phyloP scores from a whole-genome alignment of 1,284 basidiomycete species.

The Trametes pubescens region DNA sequence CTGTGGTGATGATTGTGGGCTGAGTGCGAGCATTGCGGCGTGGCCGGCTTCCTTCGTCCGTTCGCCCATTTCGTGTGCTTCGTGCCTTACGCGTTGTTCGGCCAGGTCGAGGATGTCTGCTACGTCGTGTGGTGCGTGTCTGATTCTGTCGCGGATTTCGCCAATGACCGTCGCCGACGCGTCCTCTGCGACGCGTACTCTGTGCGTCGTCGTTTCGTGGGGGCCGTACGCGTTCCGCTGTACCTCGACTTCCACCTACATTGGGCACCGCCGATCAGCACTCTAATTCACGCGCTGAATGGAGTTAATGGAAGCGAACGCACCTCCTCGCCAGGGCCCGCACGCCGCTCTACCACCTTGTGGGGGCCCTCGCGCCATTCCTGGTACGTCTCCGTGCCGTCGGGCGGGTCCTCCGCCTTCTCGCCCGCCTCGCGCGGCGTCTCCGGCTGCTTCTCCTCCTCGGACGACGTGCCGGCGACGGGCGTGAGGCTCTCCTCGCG shows the following conservation, averaged over 20 bases:
- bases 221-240: slow-evolving; percentile 53
- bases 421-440: slow-evolving; percentile 46
- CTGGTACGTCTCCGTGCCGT: slow-evolving; percentile 52
- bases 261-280: slow-evolving; percentile 6
- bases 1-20: slow-evolving; percentile 15
- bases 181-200: slow-evolving; percentile 39
- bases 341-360: slow-evolving; percentile 67
- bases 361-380: slow-evolving; percentile 80
- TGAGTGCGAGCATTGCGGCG: slow-evolving; percentile 35
- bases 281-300: background rate
- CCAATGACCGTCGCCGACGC: slow-evolving; percentile 39
- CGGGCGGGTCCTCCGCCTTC: slow-evolving; percentile 49
- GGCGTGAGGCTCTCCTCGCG: slow-evolving; percentile 36
- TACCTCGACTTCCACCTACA: slow-evolving; percentile 70
- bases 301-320: slow-evolving; percentile 36
- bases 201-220: slow-evolving; percentile 37
- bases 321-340: slow-evolving; percentile 71
- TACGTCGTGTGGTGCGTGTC: slow-evolving; percentile 43
- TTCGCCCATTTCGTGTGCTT: slow-evolving; percentile 29
- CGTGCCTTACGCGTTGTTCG: slow-evolving; percentile 35
- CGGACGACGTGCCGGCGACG: slow-evolving; percentile 28
- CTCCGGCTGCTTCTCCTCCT: slow-evolving; percentile 31
- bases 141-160: slow-evolving; percentile 40
- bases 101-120: slow-evolving; percentile 46
- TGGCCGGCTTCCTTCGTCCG: slow-evolving; percentile 33